Base-by-base conservation (phyloP, 176 grass and related monocot species). In the Oryza brachyantha region DNA sequence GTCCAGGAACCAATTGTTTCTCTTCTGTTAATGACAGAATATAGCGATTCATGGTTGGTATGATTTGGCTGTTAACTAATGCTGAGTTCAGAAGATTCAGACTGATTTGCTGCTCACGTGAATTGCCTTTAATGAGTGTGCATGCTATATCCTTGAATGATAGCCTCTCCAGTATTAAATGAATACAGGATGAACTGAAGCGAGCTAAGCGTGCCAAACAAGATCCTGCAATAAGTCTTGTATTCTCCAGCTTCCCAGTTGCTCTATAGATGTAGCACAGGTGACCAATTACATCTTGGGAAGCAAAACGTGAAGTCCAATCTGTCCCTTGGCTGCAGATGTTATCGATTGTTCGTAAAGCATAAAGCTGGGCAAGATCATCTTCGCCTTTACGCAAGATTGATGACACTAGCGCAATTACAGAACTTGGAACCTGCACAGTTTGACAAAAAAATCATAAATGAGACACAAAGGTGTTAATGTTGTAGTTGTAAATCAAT, bases 321-420 rank as follows among this genome's bases (percentile, higher is more conserved):
- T 95, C 92, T 66, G 74, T 81, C 60, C 96, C 96, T 93, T 91
- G 96, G 72, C 90, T 99, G 52, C 92, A 94, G 75, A 99, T 95
- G 61, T 99, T 99, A 74, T 99, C 96, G 67, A 99, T 93, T 68
- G 96, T 90, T 41, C 96, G 85, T 85, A 98, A 77, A 66, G 96
- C 96, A 87, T 99, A 99, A 54, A 99, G 74, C 57, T 99, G 96
- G 22, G 96, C 73, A 66, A 99, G 80, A 90, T 99, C 96, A 89
- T 99, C 92, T 87, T 99, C 96, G 12, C 96, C 96, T 68, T 90
- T 98, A 42, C 88, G 88, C 83, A 99, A 84, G 80, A 99, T 93
- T 70, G 96, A 99, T 81, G 92, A 93, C 45, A 98, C 86, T 39
- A 99, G 82, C 14, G 87, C 86, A 64, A 95, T 89, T 83, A 99